These are phyloP conservation scores for Arthrobotrys entomopaga DNA, from an alignment of 2,329 filamentous ascomycete species.

Conservation along the genomic window DNA sequence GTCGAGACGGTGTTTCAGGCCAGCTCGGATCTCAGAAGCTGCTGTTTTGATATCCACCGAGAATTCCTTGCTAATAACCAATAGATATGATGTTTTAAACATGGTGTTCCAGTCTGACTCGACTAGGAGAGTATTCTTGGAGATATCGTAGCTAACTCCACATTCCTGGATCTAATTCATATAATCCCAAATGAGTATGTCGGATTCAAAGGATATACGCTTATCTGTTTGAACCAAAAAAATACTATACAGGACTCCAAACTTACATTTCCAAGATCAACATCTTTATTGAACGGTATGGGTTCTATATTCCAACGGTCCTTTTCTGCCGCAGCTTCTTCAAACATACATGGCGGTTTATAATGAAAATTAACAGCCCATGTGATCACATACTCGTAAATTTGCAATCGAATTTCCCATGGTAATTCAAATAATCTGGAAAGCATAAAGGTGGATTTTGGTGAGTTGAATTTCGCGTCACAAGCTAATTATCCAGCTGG, in stretches of 20 bases:
- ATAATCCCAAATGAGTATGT: too few relatives aligned
- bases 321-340: background rate
- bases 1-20: background rate
- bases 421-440: background rate
- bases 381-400: constrained; percentile 3
- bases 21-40: too few relatives aligned
- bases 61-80: too few relatives aligned
- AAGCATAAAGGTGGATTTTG: background rate
- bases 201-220: too few relatives aligned
- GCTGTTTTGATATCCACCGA: too few relatives aligned
- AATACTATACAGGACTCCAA: too few relatives aligned
- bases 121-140: background rate
- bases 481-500: too few relatives aligned
- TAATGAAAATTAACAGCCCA: background rate
- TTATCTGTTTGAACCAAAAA: too few relatives aligned
- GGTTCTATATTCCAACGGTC: background rate
- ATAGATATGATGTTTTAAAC: background rate
- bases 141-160: background rate
- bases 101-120: background rate
- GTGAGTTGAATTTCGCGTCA: too few relatives aligned
- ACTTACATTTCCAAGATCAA: too few relatives aligned
- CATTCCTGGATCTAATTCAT: background rate
- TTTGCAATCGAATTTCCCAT: background rate
- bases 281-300: too few relatives aligned
- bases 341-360: constrained; percentile 5